These are phyloP conservation scores for Psilocybe sp. DNA, from an alignment of 768 basidiomycete species.

Conservation along the genomic window DNA sequence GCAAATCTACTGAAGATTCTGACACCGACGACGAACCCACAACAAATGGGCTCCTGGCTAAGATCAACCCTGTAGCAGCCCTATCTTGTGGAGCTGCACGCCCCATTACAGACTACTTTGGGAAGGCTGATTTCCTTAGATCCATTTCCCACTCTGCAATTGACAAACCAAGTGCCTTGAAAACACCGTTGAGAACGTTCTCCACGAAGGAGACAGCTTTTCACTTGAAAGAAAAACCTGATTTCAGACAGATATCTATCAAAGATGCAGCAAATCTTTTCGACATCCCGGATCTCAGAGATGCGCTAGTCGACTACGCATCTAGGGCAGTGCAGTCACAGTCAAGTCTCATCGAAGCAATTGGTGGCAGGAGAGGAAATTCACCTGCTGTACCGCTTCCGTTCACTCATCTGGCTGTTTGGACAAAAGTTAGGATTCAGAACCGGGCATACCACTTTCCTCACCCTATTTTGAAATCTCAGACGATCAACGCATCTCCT, in stretches of 20 bases:
- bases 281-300: slow-evolving; percentile 23
- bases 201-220: slow-evolving; percentile 11
- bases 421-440: slow-evolving; percentile 24
- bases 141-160: no score
- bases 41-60: neutral
- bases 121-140: neutral
- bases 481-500: slow-evolving; percentile 23
- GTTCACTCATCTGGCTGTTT: slow-evolving; percentile 21
- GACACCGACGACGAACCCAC: neutral
- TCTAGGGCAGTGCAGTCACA: neutral
- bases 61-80: neutral
- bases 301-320: slow-evolving; percentile 23
- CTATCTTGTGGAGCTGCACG: neutral
- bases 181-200: slow-evolving; percentile 13
- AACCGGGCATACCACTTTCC: slow-evolving; percentile 19
- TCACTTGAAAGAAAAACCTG: slow-evolving; percentile 21
- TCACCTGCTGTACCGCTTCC: slow-evolving; percentile 10
- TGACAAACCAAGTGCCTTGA: neutral
- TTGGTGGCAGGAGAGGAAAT: slow-evolving; percentile 13
- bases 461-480: slow-evolving; percentile 13
- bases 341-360: neutral
- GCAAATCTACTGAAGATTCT: neutral
- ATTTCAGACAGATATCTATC: slow-evolving; percentile 14
- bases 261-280: slow-evolving; percentile 18
- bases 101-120: neutral